A percentile compares a stretch with the other conserved stretches of the same genome.
These are phyloP conservation scores for Salvia sclarea DNA, from an alignment of 305 asterid genomes.

Conservation along the genomic window DNA sequence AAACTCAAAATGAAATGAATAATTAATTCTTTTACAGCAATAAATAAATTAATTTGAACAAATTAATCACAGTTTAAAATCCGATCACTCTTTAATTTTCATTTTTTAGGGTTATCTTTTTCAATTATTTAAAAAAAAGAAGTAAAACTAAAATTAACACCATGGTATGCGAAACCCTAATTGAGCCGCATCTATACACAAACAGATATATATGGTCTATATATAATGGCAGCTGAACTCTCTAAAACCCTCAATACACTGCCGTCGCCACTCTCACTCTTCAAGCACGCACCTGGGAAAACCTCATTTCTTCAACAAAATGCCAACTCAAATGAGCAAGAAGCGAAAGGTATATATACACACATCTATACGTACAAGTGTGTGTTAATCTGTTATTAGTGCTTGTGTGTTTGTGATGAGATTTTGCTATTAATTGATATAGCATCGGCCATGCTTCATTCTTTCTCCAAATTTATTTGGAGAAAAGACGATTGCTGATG, in stretches of 20 bases:
- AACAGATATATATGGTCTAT: neutral
- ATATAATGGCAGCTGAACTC: neutral
- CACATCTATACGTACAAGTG: neutral
- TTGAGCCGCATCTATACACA: constrained; percentile 3
- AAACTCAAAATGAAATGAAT: too few species aligned
- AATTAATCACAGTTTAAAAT: too few species aligned
- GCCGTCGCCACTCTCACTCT: constrained; percentile 19
- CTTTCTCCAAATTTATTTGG: constrained; percentile 23
- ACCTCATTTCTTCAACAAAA: neutral
- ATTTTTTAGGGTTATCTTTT: too few species aligned
- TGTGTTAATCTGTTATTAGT: neutral
- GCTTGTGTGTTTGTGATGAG: neutral
- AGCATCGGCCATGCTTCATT: constrained; percentile 31
- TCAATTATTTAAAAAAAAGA: too few species aligned
- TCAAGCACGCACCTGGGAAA: neutral
- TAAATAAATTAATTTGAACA: too few species aligned
- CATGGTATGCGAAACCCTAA: constrained; percentile 24
- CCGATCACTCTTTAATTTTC: too few species aligned
- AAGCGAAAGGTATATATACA: constrained; percentile 32
- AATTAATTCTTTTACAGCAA: too few species aligned
- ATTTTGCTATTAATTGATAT: neutral
- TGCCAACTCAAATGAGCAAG: constrained; percentile 50
- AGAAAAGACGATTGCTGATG: constrained; percentile 25
- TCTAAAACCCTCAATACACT: neutral
- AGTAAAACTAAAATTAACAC: too few species aligned